Base-by-base conservation (phyloP, 495 filamentous ascomycete species). In the Daldinia childiae region DNA sequence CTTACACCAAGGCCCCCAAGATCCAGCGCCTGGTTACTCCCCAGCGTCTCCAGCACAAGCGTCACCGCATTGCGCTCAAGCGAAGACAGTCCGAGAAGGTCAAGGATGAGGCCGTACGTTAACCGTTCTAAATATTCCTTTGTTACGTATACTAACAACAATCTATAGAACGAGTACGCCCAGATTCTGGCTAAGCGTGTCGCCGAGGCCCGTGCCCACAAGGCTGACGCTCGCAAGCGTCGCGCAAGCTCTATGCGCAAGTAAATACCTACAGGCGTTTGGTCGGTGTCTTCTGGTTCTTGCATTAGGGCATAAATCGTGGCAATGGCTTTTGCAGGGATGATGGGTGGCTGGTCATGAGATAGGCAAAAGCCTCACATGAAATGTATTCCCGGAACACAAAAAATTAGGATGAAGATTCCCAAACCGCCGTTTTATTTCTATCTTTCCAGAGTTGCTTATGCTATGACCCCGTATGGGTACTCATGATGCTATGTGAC, bases 41-140 rank as follows among this genome's bases (percentile, higher is more conserved):
- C 85, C 95, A 99, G 86, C 96, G 95, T 82, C 93, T 99, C 76
- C 95, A 99, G 88, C 95, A 95, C 91, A 98, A 98, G 92, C 93
- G 95, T 79, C 94, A 98, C 86, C 87, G 92, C 76, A 87, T 95
- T 76, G 95, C 95, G 77, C 90, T 99, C 83, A 99, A 99, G 94
- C 93, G 94, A 83, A 94, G 96, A 80, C 90, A 91, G 80, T 84
- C 93, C 76, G 96, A 98, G 87, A 89, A 92, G 82, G 88, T 91
- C 82, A 97, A 96, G 88, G 96, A 99, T 84, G 95, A 95, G 87
- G 96, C 95, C 29, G 95, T 99, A 96, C 79, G 94, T 90, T 75
- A 43, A 61, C 52, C 43, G 24, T 3, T 15, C 60, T 39, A 45
- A 1, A 41, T 11, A 36, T 4, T 12, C 39, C 51, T 29, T 12